Conservation (phyloP, 2,329 filamentous ascomycete genomes). For the Sporothrix globosa region DNA sequence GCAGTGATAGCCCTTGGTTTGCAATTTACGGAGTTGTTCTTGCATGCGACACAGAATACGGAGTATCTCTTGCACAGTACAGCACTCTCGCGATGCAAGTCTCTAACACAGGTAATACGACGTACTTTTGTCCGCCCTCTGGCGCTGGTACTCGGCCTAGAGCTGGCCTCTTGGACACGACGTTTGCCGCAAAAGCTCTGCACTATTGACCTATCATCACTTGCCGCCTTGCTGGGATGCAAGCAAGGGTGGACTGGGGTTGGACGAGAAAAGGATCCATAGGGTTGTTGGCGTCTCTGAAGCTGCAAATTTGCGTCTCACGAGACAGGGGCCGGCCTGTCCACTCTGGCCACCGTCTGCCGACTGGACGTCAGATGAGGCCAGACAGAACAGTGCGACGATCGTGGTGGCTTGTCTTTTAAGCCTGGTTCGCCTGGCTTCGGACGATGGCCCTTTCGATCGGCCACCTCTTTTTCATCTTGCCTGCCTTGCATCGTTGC, state of each 20-base stretch:
- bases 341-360: neutral
- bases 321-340: slow-evolving; percentile 18
- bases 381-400: neutral
- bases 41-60: neutral
- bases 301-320: slow-evolving; percentile 2
- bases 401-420: slow-evolving; percentile 17
- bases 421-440: neutral
- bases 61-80: slow-evolving; percentile 19
- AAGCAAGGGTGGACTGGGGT: slow-evolving; percentile 19
- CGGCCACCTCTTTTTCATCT: neutral
- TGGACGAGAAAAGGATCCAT: neutral
- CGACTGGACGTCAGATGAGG: slow-evolving; percentile 23
- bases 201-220: slow-evolving; percentile 7
- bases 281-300: slow-evolving; percentile 1
- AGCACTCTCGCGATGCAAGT: neutral
- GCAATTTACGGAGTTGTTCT: slow-evolving; percentile 3
- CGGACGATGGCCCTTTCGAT: neutral
- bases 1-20: neutral
- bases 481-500: neutral
- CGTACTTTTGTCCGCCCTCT: neutral
- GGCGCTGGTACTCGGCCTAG: neutral
- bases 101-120: neutral
- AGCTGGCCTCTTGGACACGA: neutral
- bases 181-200: slow-evolving; percentile 22
- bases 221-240: slow-evolving; percentile 28